A percentile compares a stretch with the other conserved stretches of the same genome.
Evolutionary conservation across 148 eudicot genomes (phyloP).

Genomic region (Dysphania ambrosioides): DNA sequence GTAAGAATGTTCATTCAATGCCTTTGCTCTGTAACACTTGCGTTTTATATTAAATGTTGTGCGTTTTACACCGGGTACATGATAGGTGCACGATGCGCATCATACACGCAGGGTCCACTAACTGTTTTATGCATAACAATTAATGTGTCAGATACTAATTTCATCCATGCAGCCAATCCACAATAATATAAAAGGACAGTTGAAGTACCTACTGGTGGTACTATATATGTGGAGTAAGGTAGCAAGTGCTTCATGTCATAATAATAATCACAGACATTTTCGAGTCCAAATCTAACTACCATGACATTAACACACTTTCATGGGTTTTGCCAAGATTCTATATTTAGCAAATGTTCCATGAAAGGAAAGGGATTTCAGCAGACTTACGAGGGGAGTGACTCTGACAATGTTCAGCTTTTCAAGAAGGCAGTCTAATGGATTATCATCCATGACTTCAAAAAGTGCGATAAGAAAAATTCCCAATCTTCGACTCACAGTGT

Average conservation of each 20-base stretch:
- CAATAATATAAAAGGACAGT: background rate
- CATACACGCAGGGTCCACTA: too few species aligned
- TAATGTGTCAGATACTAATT: background rate
- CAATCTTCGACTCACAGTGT: conserved; percentile 51
- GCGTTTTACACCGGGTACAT: too few species aligned
- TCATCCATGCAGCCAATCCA: background rate
- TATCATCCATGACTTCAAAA: conserved; percentile 68
- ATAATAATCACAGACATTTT: conserved; percentile 59
- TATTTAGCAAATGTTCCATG: background rate
- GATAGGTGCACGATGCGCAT: too few species aligned
- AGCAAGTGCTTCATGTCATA: conserved; percentile 56
- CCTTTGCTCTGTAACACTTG: too few species aligned
- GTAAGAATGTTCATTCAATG: too few species aligned
- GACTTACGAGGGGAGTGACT: conserved; percentile 49
- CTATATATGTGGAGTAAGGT: conserved; percentile 52
- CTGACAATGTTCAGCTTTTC: conserved; percentile 41
- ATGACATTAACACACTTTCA: background rate
- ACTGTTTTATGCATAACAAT: conserved; percentile 30
- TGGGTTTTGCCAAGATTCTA: background rate
- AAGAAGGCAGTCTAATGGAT: conserved; percentile 64
- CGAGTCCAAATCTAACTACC: conserved; percentile 42
- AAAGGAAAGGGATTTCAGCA: background rate
- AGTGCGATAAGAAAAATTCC: too few species aligned
- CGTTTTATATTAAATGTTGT: too few species aligned
- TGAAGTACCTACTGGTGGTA: conserved; percentile 42